Evolutionary conservation across 1,284 basidiomycete genomes (phyloP).

Genomic region (Ganoderma leucocontextum): DNA sequence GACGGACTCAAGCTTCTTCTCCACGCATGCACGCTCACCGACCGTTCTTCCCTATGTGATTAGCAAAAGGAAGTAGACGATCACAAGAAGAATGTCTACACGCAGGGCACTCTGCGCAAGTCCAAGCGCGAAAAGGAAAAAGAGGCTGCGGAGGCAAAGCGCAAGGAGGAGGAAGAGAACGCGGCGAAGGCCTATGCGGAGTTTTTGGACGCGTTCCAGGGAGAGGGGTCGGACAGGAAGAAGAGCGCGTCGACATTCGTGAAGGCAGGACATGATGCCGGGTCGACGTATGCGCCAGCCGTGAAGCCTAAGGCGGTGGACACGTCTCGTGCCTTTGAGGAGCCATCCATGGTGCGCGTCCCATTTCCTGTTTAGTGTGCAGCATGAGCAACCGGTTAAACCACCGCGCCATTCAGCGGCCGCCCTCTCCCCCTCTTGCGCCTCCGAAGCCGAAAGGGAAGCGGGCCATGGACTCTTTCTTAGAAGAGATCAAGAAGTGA

Average conservation of each 20-base stretch:
- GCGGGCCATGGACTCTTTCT: constrained; percentile 91
- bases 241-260: constrained; percentile 76
- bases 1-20: constrained; percentile 75
- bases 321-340: constrained; percentile 42
- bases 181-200: constrained; percentile 85
- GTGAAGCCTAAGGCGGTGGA: constrained; percentile 41
- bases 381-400: neutral
- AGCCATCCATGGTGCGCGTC: constrained; percentile 42
- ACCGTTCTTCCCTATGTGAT: constrained; percentile 48
- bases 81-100: constrained; percentile 78
- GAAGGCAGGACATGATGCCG: constrained; percentile 67
- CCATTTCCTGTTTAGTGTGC: neutral
- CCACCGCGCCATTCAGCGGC: constrained; percentile 43
- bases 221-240: constrained; percentile 63
- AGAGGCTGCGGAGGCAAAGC: constrained; percentile 89
- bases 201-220: constrained; percentile 88
- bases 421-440: constrained; percentile 58
- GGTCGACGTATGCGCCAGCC: constrained; percentile 56
- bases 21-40: constrained; percentile 64
- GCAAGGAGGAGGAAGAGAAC: constrained; percentile 82
- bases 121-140: constrained; percentile 87
- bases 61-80: constrained; percentile 84
- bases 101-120: constrained; percentile 78
- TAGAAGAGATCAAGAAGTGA: constrained; percentile 94
- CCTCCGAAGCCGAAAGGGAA: constrained; percentile 84